A percentile compares a stretch with the other conserved stretches of the same genome.
Conservation (phyloP, 164 flowering plant genomes). For the Hamamelis virginiana region DNA sequence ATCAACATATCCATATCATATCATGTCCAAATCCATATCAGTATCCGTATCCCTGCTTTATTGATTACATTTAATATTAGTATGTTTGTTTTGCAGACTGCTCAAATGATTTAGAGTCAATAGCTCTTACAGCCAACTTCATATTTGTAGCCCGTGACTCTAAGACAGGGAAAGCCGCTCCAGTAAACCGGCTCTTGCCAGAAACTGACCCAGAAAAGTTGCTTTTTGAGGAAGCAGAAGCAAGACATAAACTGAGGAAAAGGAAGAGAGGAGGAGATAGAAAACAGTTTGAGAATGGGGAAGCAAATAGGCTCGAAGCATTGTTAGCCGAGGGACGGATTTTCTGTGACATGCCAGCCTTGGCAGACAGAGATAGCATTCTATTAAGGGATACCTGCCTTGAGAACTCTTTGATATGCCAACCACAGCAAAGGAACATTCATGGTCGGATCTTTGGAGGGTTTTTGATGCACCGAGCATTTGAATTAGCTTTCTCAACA, state of each 20-base stretch:
- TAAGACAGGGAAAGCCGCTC: slow-evolving; percentile 85
- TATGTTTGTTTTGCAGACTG: slow-evolving; percentile 31
- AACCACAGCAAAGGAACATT: slow-evolving; percentile 94
- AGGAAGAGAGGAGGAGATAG: slow-evolving; percentile 46
- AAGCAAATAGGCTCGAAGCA: slow-evolving; percentile 40
- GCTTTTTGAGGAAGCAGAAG: slow-evolving; percentile 78
- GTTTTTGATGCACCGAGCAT: slow-evolving; percentile 88
- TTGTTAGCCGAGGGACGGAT: slow-evolving; percentile 82
- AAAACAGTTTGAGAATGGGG: slow-evolving; percentile 48
- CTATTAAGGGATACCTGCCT: slow-evolving; percentile 76
- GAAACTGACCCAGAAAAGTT: slow-evolving; percentile 69
- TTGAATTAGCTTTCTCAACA: slow-evolving; percentile 89
- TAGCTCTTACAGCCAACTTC: slow-evolving; percentile 86
- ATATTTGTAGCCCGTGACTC: slow-evolving; percentile 97
- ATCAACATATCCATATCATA: too few relatives aligned
- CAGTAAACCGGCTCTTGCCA: slow-evolving; percentile 75
- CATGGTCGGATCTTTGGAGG: slow-evolving; percentile 98
- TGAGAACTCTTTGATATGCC: slow-evolving; percentile 87
- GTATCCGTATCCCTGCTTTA: too few relatives aligned
- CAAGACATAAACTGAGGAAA: slow-evolving; percentile 62
- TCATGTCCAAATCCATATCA: too few relatives aligned
- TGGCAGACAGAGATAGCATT: slow-evolving; percentile 94
- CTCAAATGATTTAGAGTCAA: slow-evolving; percentile 41
- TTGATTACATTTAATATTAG: not conserved
- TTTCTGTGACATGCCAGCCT: slow-evolving; percentile 94